Conservation (phyloP, 208 protist genomes). For the Leptomonas seymouri region DNA sequence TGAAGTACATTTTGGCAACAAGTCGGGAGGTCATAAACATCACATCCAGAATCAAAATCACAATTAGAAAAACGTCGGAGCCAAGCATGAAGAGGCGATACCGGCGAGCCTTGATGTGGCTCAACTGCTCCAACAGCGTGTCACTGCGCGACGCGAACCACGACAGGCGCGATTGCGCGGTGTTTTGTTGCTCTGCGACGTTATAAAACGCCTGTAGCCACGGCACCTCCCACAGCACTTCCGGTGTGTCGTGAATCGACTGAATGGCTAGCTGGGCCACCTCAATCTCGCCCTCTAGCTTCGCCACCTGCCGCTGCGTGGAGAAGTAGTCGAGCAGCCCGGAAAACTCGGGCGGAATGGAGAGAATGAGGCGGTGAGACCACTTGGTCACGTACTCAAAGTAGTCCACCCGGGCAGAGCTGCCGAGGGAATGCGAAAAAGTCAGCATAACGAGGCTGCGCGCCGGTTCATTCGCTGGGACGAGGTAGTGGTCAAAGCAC, state of each 20-base stretch:
- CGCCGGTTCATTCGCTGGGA: conserved; percentile 42
- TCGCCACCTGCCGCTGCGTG: conserved; percentile 43
- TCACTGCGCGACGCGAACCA: conserved; percentile 72
- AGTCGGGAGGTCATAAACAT: conserved; percentile 58
- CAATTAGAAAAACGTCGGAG: conserved; percentile 77
- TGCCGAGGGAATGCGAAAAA: conserved; percentile 62
- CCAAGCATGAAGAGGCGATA: conserved; percentile 77
- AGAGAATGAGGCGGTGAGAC: conserved; percentile 56
- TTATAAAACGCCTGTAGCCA: conserved; percentile 71
- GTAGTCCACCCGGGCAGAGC: conserved; percentile 64
- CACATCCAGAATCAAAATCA: conserved; percentile 66
- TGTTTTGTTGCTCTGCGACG: conserved; percentile 58
- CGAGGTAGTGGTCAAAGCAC: conserved; percentile 78
- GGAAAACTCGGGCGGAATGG: conserved; percentile 54
- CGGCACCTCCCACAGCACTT: conserved; percentile 77
- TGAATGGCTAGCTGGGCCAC: conserved; percentile 57
- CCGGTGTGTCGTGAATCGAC: conserved; percentile 57
- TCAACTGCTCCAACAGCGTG: conserved; percentile 67
- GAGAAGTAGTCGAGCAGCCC: conserved; percentile 76
- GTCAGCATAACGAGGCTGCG: conserved; percentile 71
- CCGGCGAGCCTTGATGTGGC: conserved; percentile 57
- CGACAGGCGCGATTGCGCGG: conserved; percentile 47
- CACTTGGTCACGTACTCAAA: conserved; percentile 66
- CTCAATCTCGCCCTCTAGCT: conserved; percentile 62
- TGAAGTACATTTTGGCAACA: conserved; percentile 66